phyloP scores from a whole-genome alignment of 1,139 yeast genomes.

The Saccharomycopsis crataegensis region DNA sequence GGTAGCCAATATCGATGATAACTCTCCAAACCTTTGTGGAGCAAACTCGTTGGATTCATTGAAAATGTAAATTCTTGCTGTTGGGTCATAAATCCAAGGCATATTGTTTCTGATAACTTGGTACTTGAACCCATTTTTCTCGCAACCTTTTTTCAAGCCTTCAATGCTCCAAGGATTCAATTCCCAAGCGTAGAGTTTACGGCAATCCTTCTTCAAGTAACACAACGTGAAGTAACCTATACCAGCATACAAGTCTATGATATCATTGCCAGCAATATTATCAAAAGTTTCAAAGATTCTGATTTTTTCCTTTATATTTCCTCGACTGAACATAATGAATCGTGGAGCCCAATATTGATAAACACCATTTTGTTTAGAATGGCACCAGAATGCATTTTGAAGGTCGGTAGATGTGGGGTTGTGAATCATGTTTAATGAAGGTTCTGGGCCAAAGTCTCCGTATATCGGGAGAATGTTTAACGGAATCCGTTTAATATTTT shows the following conservation, averaged over 20 bases:
- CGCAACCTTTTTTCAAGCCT: constrained; percentile 56
- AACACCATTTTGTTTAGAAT: constrained; percentile 64
- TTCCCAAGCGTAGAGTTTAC: constrained; percentile 67
- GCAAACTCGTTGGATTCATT: constrained; percentile 56
- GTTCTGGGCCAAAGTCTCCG: constrained; percentile 57
- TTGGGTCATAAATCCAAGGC: constrained; percentile 21
- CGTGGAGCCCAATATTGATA: constrained; percentile 78
- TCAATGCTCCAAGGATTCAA: constrained; percentile 79
- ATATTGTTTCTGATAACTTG: constrained; percentile 24
- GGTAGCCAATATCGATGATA: constrained; percentile 2
- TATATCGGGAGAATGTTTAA: constrained; percentile 46
- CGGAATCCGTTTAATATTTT: constrained; percentile 57
- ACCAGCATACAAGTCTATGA: constrained; percentile 74
- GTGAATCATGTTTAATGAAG: constrained; percentile 26
- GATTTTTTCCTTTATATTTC: constrained; percentile 76
- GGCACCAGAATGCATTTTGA: constrained; percentile 61
- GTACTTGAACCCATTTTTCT: constrained; percentile 36
- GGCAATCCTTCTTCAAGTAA: constrained; percentile 51
- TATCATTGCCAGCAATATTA: constrained; percentile 34
- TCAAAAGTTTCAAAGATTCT: constrained; percentile 43
- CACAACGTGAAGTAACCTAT: constrained; percentile 80
- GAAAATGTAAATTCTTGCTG: constrained; percentile 38
- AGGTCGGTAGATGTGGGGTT: constrained; percentile 41
- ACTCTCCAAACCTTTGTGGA: constrained; percentile 32
- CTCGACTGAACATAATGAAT: constrained; percentile 86